A percentile compares a stretch with the other conserved stretches of the same genome.
These are phyloP conservation scores for Neofusicoccum sp. DNA, from an alignment of 2,329 filamentous ascomycete genomes.

Conservation along the genomic window DNA sequence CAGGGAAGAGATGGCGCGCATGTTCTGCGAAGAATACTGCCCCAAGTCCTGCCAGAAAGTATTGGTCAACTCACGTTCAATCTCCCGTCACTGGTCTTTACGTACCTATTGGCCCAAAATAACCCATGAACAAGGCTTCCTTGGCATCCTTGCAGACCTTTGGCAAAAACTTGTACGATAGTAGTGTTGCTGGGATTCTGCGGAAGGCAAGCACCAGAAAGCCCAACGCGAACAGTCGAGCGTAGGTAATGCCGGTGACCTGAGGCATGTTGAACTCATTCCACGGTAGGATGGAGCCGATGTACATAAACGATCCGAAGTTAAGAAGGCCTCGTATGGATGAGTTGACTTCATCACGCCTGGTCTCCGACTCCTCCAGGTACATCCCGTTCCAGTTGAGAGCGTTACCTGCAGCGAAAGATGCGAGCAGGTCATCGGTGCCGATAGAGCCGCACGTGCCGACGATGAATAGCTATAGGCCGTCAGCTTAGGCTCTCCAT, in stretches of 20 bases:
- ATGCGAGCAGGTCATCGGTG: constrained; percentile 60
- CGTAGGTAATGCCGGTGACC: constrained; percentile 52
- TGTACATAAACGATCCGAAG: constrained; percentile 60
- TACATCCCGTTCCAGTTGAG: constrained; percentile 64
- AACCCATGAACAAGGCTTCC: constrained; percentile 62
- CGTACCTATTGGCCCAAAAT: constrained; percentile 47
- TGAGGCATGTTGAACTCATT: constrained; percentile 53
- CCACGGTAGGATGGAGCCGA: constrained; percentile 59
- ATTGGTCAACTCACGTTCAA: background rate
- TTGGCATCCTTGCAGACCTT: constrained; percentile 52
- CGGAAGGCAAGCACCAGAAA: constrained; percentile 55
- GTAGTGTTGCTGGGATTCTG: constrained; percentile 56
- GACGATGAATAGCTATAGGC: constrained; percentile 54
- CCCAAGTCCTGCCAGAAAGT: constrained; percentile 36
- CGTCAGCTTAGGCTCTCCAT: too few relatives aligned
- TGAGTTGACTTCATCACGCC: constrained; percentile 62
- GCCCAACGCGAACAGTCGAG: constrained; percentile 52
- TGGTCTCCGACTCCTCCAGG: constrained; percentile 53
- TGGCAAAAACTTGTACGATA: constrained; percentile 57
- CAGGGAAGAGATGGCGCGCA: constrained; percentile 44
- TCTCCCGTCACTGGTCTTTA: background rate
- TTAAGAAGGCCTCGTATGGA: constrained; percentile 59
- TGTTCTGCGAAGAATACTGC: constrained; percentile 50
- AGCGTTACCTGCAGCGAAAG: constrained; percentile 58
- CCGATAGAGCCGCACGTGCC: constrained; percentile 59